Base-by-base conservation (phyloP, 345 rosid species). In the Sonneratia alba region DNA sequence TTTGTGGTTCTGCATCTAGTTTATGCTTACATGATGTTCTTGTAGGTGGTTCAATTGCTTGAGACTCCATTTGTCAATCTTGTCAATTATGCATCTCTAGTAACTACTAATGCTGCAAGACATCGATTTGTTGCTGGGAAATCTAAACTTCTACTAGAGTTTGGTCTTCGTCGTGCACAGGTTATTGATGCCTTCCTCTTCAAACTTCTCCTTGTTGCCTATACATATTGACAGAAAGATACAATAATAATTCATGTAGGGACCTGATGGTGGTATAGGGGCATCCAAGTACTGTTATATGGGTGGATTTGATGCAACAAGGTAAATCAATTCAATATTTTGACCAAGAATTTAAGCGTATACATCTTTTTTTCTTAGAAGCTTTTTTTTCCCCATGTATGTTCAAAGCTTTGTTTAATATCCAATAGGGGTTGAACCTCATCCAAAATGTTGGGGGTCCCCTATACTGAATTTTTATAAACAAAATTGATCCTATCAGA, bases 301-400 rank as follows among this genome's bases (percentile, higher is more conserved):
- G 53, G 99, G 99, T 81, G 99, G 99, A 69, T 92, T 95, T 84
- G 99, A 95, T 75, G 96, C 98, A 22, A 92, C 99, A 53, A 93
- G 98, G 98, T 83, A 83, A 73, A 69, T 75, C 57, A 45, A 61
- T 38, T 68, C 27, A 34, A 48, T 45, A 34, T 5, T 15, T 36
- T 61, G 62, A 56, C 21, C 62, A 21, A n/a, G 10, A 56, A 21
- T 56, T 56, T 56, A 56, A 42, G 8, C 6, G 21, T 56, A 9
- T 47, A 47, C n/a, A n/a, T 22, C 14, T 22, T 57, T 57, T 57
- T 22, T 22, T 10, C 2, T 2, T 6, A 7, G 12, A 5, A 55
- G 22, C 7, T 57, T 57, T 57, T 18, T 21, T 18, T 57, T 34
- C 32, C 32, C 32, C 32, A 10, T 10, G 27, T 62, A 13, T 34